Evolutionary conservation across 164 flowering plant species (phyloP).

Genomic region (Echeveria elegans): DNA sequence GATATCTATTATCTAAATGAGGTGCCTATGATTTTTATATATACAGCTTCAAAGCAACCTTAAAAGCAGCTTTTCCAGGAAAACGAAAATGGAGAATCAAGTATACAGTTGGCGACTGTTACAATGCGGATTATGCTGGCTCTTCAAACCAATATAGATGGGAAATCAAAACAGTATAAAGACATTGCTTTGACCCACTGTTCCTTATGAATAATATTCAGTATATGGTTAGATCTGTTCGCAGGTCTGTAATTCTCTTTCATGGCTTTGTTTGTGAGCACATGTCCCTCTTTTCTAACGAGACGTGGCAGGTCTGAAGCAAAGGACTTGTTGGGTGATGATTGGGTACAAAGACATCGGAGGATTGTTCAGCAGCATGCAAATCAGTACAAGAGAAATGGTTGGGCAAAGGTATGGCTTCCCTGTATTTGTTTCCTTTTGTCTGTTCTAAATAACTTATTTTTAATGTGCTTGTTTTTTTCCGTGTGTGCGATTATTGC

Average conservation of each 20-base stretch:
- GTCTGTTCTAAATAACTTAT: no score
- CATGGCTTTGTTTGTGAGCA: neutral
- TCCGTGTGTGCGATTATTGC: no score
- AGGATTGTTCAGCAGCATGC: constrained; percentile 97
- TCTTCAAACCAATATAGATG: constrained; percentile 90
- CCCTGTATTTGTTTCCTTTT: no score
- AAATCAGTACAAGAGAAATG: constrained; percentile 84
- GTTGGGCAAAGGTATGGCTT: constrained; percentile 88
- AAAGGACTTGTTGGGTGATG: constrained; percentile 91
- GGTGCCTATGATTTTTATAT: neutral
- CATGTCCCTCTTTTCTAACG: neutral
- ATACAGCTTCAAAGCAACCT: constrained; percentile 82
- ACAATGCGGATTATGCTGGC: constrained; percentile 59
- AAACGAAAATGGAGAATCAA: constrained; percentile 45
- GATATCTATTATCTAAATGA: neutral
- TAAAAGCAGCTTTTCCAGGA: constrained; percentile 90
- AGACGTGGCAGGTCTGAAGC: constrained; percentile 74
- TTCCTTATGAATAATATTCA: constrained; percentile 97
- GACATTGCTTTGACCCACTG: constrained; percentile 75
- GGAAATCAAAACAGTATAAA: constrained; percentile 93
- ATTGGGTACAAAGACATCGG: constrained; percentile 97
- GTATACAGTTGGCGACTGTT: constrained; percentile 11
- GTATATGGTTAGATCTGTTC: constrained; percentile 97
- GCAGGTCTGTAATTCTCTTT: constrained; percentile 47
- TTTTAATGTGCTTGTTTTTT: no score